Base-by-base conservation (phyloP, 176 grass and related monocot species). In the Raddia guianensis region DNA sequence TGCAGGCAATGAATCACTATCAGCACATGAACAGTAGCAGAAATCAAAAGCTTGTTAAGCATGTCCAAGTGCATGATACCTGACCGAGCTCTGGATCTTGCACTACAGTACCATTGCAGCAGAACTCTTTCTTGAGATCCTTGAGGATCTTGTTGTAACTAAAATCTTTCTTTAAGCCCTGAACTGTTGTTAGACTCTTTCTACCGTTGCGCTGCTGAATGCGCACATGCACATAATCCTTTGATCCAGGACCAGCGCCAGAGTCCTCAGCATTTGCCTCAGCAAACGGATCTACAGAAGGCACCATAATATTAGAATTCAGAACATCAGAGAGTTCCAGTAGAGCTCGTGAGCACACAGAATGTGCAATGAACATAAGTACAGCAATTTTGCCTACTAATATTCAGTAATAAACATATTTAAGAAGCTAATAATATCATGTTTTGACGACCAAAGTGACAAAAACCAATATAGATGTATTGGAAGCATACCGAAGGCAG, bases 51-150 rank as follows among this genome's bases (percentile, higher is more conserved):
- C 14, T 18, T 54, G 19, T 12, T 64, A 19, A 18, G 16, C 35
- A 67, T 15, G 1, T 0, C 8, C 5, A 2, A 47, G 9, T 1
- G 5, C 4, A 53, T 33, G 16, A 8, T 87, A 92, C 90, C 91
- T 93, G 91, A 72, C 91, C 91, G 54, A 93, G 78, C 34, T 93
- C 91, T 13, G 84, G 73, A 42, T 93, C 91, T 84, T 93, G 84
- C 58, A 93, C 91, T 72, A 93, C 91, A 72, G 84, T 93, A 78
- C 91, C 91, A 93, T 93, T 93, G 74, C 91, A 93, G 81, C 91
- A 93, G 76, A 93, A 93, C 70, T 93, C 91, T 73, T 90, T 93
- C 70, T 93, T 93, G 77, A 93, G 91, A 93, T 93, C 91, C 91
- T 93, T 93, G 61, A 93, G 85, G 76, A 93, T 93, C 81, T 87